Evolutionary conservation across 106 monocot genomes (phyloP).

Genomic region (Dendrobium huoshanense): DNA sequence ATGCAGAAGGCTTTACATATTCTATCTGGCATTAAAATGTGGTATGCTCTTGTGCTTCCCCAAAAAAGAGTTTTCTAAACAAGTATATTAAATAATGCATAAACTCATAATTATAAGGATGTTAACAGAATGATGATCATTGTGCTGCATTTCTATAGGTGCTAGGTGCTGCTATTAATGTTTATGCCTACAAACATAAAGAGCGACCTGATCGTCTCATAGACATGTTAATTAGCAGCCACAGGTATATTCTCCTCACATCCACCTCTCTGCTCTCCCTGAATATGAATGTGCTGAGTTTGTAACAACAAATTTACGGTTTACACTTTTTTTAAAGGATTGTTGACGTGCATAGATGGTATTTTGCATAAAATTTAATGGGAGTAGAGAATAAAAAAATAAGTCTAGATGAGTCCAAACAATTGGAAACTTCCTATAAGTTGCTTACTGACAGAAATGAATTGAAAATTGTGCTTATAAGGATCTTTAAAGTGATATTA

Average conservation of each 20-base stretch:
- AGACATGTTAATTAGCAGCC: slow-evolving; percentile 87
- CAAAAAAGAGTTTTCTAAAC: background rate
- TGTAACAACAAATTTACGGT: background rate
- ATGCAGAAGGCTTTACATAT: background rate
- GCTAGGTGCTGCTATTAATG: slow-evolving; percentile 81
- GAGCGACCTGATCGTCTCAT: slow-evolving; percentile 93
- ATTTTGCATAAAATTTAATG: no score
- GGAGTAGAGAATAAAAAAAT: no score
- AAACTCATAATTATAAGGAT: background rate
- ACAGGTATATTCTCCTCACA: slow-evolving; percentile 52
- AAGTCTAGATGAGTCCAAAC: no score
- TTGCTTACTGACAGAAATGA: no score
- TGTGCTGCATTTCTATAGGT: slow-evolving; percentile 45
- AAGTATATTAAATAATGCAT: background rate
- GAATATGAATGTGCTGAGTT: background rate
- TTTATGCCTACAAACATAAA: slow-evolving; percentile 89
- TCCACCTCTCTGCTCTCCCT: background rate
- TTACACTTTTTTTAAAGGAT: background rate
- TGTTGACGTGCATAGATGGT: background rate
- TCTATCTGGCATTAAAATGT: background rate
- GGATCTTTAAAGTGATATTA: no score
- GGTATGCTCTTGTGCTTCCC: background rate
- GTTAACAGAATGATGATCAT: background rate
- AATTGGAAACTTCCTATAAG: no score
- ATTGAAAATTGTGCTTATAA: no score